phyloP scores from a whole-genome alignment of 1,284 basidiomycete species.

The Singerocomus inundabilis region DNA sequence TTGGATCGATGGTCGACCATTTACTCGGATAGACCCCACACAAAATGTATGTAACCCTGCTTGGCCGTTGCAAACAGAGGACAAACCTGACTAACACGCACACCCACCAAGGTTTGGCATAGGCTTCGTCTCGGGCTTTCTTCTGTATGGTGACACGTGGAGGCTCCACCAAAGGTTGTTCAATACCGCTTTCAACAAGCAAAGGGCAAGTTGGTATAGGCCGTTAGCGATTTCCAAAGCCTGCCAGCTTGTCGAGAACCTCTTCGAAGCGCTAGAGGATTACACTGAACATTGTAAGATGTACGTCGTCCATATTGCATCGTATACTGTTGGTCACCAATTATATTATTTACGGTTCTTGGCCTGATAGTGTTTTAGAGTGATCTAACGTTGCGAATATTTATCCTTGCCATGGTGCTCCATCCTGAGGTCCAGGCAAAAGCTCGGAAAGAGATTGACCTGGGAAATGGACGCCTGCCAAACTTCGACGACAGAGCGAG shows the following conservation, averaged over 20 bases:
- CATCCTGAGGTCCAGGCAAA: constrained; percentile 27
- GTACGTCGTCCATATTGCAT: constrained; percentile 12
- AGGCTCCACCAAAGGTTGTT: constrained; percentile 28
- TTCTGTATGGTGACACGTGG: constrained; percentile 29
- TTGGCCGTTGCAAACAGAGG: background rate
- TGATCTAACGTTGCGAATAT: constrained; percentile 16
- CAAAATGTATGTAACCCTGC: constrained; percentile 16
- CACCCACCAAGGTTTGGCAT: constrained; percentile 28
- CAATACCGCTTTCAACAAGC: constrained; percentile 20
- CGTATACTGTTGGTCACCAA: constrained; percentile 24
- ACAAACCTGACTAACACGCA: background rate
- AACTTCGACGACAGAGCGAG: constrained; percentile 25
- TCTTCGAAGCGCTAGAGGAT: constrained; percentile 22
- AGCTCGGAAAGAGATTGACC: constrained; percentile 29
- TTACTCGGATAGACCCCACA: constrained; percentile 43
- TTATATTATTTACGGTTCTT: too few species aligned
- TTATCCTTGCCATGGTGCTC: constrained; percentile 33
- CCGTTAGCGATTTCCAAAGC: constrained; percentile 20
- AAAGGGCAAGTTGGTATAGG: constrained; percentile 8
- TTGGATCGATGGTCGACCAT: constrained; percentile 40
- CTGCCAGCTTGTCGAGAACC: constrained; percentile 23
- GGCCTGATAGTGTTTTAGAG: constrained; percentile 13
- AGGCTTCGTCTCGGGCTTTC: constrained; percentile 29
- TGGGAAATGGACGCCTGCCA: constrained; percentile 29
- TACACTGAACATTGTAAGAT: constrained; percentile 17